These are phyloP conservation scores for Talaromyces amestolkiae DNA, from an alignment of 2,329 filamentous ascomycete genomes.

Conservation along the genomic window DNA sequence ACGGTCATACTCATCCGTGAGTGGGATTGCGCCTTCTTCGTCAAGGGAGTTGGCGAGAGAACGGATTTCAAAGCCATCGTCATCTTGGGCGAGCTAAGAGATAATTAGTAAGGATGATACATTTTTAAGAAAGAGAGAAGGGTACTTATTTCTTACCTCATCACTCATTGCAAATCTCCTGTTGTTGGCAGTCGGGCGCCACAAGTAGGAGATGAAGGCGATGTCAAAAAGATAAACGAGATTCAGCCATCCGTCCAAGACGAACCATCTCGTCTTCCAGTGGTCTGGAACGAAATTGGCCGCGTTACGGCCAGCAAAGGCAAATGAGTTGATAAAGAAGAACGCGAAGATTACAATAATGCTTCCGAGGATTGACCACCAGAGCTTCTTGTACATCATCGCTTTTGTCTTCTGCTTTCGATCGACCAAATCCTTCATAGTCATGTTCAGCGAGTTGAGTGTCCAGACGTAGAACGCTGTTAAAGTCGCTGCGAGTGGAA, in stretches of 20 bases:
- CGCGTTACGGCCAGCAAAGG: constrained; percentile 79
- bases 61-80: constrained; percentile 95
- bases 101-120: constrained; percentile 29
- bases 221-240: constrained; percentile 94
- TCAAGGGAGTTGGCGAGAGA: constrained; percentile 77
- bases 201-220: constrained; percentile 88
- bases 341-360: constrained; percentile 96
- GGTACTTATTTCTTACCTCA: constrained; percentile 57
- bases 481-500: constrained; percentile 85
- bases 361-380: constrained; percentile 93
- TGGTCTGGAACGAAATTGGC: constrained; percentile 92
- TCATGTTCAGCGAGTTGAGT: constrained; percentile 87
- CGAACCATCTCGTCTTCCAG: constrained; percentile 97
- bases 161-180: constrained; percentile 98
- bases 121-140: neutral
- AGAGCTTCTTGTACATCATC: constrained; percentile 94
- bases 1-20: constrained; percentile 33
- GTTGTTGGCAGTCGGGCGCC: constrained; percentile 96
- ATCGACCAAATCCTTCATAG: constrained; percentile 92
- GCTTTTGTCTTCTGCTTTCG: constrained; percentile 93
- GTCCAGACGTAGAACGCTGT: constrained; percentile 99
- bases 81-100: constrained; percentile 81
- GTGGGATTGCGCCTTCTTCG: constrained; percentile 55
- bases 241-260: constrained; percentile 96
- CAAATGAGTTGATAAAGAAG: constrained; percentile 98